Evolutionary conservation across 257 asterid species (phyloP).

Genomic region (Buddleja alternifolia): DNA sequence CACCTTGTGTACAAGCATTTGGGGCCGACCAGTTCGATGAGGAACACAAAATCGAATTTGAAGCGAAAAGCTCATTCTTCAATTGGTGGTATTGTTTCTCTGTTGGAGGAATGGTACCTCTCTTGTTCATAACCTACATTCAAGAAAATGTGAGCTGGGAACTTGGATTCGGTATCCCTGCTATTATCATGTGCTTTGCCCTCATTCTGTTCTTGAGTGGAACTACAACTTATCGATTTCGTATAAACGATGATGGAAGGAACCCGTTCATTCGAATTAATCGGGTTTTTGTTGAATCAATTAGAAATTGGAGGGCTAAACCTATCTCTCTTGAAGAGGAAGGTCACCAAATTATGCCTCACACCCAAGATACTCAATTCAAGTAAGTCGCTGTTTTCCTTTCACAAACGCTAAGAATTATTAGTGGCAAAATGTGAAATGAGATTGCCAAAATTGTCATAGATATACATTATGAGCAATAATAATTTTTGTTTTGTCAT

Average conservation of each 20-base stretch:
- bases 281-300: slow-evolving; percentile 34
- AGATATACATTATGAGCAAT: too few relatives aligned
- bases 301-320: slow-evolving; percentile 17
- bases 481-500: too few relatives aligned
- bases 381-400: too few relatives aligned
- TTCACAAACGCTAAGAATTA: too few relatives aligned
- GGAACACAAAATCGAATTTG: slow-evolving; percentile 40
- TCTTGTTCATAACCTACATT: slow-evolving; percentile 45
- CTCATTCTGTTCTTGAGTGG: slow-evolving; percentile 42
- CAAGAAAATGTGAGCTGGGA: slow-evolving; percentile 65
- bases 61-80: slow-evolving; percentile 58
- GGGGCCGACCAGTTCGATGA: slow-evolving; percentile 65
- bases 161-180: slow-evolving; percentile 67
- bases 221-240: slow-evolving; percentile 37
- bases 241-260: slow-evolving; percentile 11
- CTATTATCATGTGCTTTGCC: slow-evolving; percentile 44
- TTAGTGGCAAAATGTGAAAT: too few relatives aligned
- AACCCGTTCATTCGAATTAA: slow-evolving; percentile 38
- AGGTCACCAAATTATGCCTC: too few relatives aligned
- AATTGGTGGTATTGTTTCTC: slow-evolving; percentile 54
- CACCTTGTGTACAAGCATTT: slow-evolving; percentile 51
- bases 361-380: too few relatives aligned
- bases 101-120: slow-evolving; percentile 31
- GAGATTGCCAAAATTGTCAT: too few relatives aligned
- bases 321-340: too few relatives aligned